Conservation (phyloP, 148 eudicot genomes). For the Rhododendron griersonianum region DNA sequence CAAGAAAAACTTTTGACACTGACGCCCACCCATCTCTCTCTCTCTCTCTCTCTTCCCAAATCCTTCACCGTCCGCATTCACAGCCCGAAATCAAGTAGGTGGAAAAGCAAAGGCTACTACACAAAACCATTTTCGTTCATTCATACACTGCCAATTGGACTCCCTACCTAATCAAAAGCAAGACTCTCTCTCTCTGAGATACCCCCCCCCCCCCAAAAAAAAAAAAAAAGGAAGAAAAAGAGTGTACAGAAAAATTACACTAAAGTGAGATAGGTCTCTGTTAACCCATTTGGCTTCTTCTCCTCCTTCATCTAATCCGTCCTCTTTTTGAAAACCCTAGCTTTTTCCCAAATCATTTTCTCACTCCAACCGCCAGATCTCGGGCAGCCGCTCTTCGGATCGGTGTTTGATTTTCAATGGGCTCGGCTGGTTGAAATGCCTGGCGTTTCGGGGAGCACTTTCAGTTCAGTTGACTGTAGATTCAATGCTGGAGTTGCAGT, state of each 20-base stretch:
- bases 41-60: neutral
- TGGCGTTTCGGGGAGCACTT: neutral
- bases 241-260: neutral
- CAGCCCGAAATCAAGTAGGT: slow-evolving; percentile 8
- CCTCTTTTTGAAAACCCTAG: slow-evolving; percentile 25
- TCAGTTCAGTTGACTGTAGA: neutral
- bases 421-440: slow-evolving; percentile 5
- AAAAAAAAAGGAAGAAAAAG: neutral
- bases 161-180: slow-evolving; percentile 31
- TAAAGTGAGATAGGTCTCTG: slow-evolving; percentile 1
- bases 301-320: slow-evolving; percentile 8
- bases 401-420: slow-evolving; percentile 19
- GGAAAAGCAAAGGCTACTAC: slow-evolving; percentile 7
- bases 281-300: slow-evolving; percentile 8
- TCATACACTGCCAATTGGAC: neutral
- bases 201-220: neutral
- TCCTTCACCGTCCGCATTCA: slow-evolving; percentile 2
- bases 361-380: neutral
- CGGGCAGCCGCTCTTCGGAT: neutral
- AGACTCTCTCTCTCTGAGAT: neutral
- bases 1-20: neutral
- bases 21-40: neutral
- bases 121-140: neutral
- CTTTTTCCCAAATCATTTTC: neutral
- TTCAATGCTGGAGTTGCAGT: neutral